Base-by-base conservation (phyloP, 148 eudicot genomes). In the Drosera capensis region DNA sequence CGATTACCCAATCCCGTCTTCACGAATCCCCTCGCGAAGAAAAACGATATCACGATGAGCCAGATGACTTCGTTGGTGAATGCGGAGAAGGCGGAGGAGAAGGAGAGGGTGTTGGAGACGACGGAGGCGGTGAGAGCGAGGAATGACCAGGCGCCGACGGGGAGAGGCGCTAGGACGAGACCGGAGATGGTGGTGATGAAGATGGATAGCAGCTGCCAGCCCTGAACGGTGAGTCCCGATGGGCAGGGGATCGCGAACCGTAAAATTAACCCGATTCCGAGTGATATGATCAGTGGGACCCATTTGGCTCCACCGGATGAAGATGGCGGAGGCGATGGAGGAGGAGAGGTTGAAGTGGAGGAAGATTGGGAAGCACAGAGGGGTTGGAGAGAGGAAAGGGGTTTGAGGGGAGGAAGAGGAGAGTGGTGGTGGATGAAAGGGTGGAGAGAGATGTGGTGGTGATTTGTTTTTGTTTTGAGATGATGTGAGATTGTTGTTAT, bases 121-220 rank as follows among this genome's bases (percentile, higher is more conserved):
- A 86, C 23, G 0, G 82, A n/a, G n/a, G 80, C 31, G 23, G 96
- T 79, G 1, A 82, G 56, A 1, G 80, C 79, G 25, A 82, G 36
- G 26, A 86, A 86, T 0, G 94, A 85, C 96, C 94, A 86, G 0
- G 94, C 96, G 0, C 96, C 96, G 25, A 86, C 96, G 0, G 94
- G 96, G 0, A 86, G 57, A 0, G 96, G 96, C 20, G 65, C 58
- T n/a, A 86, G 60, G 6, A 86, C 81, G 1, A 86, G 71, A 0
- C 96, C 96, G n/a, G 94, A 73, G 20, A 86, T 69, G 6, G 96
- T 86, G 5, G 96, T 73, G 8, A 79, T 48, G 53, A 86, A 86
- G 22, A 86, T 79, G 1, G 96, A 34, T 46, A 86, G 77, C 15
- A 86, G 50, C n/a, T 82, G 79, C 96, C 96, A 86, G 5, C 93